These are phyloP conservation scores for Sclerotinia trifoliorum DNA, from an alignment of 2,329 filamentous ascomycete species.

Conservation along the genomic window DNA sequence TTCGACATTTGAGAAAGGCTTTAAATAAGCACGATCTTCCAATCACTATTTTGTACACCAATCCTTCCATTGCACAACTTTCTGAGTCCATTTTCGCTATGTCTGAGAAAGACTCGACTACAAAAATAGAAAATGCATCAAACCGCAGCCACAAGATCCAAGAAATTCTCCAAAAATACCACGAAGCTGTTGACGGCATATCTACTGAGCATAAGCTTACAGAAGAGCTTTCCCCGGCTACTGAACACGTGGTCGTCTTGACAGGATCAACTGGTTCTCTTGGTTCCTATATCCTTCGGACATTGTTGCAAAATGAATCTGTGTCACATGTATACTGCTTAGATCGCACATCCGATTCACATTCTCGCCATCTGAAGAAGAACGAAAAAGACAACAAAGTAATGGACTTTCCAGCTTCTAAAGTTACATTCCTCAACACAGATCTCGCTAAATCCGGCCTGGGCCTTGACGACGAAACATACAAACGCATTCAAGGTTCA, in stretches of 20 bases:
- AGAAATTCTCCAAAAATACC: conserved; percentile 6
- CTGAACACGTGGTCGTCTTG: conserved; percentile 38
- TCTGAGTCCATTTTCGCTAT: neutral
- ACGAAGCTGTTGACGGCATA: neutral
- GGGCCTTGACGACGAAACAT: conserved; percentile 43
- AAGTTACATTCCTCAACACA: conserved; percentile 49
- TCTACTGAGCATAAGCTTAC: neutral
- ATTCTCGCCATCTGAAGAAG: conserved; percentile 18
- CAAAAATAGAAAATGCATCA: neutral
- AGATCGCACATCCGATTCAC: conserved; percentile 41
- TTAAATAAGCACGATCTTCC: neutral
- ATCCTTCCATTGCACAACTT: conserved; percentile 1
- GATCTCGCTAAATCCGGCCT: conserved; percentile 49
- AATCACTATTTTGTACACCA: conserved; percentile 7
- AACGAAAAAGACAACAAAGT: conserved; percentile 23
- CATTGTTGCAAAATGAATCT: conserved; percentile 36
- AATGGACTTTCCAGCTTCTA: conserved; percentile 26
- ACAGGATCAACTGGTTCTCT: conserved; percentile 52
- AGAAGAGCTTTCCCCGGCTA: neutral
- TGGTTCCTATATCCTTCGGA: conserved; percentile 48
- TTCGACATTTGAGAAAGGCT: conserved; percentile 8
- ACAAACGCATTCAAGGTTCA: conserved; percentile 25
- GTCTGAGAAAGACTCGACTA: neutral
- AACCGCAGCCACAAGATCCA: conserved; percentile 1
- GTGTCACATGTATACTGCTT: conserved; percentile 49